These are phyloP conservation scores for Fonsecaea multimorphosa DNA, from an alignment of 2,329 filamentous ascomycete genomes.

Conservation along the genomic window DNA sequence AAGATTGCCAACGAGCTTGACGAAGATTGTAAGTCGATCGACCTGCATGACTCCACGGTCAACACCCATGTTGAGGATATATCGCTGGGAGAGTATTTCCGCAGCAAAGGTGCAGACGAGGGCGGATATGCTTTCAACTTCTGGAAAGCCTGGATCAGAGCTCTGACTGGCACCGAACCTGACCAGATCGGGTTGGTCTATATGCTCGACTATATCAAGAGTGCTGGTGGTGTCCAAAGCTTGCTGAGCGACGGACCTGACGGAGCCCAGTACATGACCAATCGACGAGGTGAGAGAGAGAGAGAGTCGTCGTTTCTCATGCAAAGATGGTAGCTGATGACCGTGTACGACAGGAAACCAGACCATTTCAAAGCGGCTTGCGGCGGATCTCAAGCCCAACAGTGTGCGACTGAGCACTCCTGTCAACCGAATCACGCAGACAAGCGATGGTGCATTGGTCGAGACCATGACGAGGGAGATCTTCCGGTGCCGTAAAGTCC, in stretches of 20 bases:
- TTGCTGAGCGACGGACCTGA: slow-evolving; percentile 58
- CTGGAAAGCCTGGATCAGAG: slow-evolving; percentile 11
- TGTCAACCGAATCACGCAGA: slow-evolving; percentile 40
- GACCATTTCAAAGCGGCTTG: slow-evolving; percentile 47
- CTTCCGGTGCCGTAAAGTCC: slow-evolving; percentile 51
- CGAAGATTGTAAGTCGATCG: slow-evolving; percentile 41
- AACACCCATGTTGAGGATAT: neutral
- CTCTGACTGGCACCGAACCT: slow-evolving; percentile 55
- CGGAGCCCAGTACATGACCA: slow-evolving; percentile 63
- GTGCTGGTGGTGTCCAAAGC: slow-evolving; percentile 55
- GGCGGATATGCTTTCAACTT: slow-evolving; percentile 42
- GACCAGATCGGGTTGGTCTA: slow-evolving; percentile 59
- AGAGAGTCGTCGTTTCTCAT: neutral
- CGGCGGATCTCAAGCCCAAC: slow-evolving; percentile 42
- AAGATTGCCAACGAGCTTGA: neutral
- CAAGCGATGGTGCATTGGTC: slow-evolving; percentile 41
- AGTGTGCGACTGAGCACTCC: slow-evolving; percentile 38
- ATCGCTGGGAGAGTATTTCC: slow-evolving; percentile 19
- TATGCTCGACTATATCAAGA: slow-evolving; percentile 61
- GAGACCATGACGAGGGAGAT: slow-evolving; percentile 9
- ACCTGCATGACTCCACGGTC: slow-evolving; percentile 12
- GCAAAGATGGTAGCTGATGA: slow-evolving; percentile 44
- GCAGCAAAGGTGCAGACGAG: slow-evolving; percentile 14
- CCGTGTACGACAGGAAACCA: slow-evolving; percentile 23
- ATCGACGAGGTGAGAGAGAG: slow-evolving; percentile 54